Evolutionary conservation across 2,329 filamentous ascomycete species (phyloP).

Genomic region (Fusarium lyarnte): DNA sequence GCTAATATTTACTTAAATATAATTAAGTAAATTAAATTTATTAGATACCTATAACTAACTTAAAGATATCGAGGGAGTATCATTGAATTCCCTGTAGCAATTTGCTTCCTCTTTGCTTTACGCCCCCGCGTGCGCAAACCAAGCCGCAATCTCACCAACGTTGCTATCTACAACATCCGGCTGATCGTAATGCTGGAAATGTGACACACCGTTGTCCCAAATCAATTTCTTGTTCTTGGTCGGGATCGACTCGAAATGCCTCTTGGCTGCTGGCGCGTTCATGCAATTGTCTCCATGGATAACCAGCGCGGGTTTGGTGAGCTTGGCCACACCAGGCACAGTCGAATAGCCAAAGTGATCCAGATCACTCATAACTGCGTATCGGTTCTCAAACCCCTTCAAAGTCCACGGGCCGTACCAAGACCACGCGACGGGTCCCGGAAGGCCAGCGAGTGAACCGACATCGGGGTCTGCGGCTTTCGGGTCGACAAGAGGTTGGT

Average conservation of each 20-base stretch:
- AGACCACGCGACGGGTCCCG: not conserved
- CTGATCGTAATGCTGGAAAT: not conserved
- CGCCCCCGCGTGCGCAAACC: not conserved
- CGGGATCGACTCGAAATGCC: not conserved
- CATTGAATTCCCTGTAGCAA: no score
- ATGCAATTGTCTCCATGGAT: not conserved
- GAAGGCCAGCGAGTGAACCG: not conserved
- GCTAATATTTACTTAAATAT: no score
- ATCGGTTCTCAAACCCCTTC: not conserved
- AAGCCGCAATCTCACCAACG: not conserved
- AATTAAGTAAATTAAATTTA: no score
- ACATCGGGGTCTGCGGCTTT: not conserved
- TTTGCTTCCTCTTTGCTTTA: no score
- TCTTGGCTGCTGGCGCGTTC: not conserved
- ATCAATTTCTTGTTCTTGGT: not conserved
- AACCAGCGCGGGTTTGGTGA: not conserved
- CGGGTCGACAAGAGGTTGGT: not conserved
- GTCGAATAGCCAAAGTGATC: not conserved
- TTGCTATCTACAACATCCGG: not conserved
- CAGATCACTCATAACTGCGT: not conserved
- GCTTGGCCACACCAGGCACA: not conserved
- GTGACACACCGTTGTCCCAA: not conserved
- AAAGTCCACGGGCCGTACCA: not conserved
- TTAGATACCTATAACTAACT: no score
- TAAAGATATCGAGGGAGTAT: no score